Conservation (phyloP, 1,139 yeast genomes). For the Candida smagusa region DNA sequence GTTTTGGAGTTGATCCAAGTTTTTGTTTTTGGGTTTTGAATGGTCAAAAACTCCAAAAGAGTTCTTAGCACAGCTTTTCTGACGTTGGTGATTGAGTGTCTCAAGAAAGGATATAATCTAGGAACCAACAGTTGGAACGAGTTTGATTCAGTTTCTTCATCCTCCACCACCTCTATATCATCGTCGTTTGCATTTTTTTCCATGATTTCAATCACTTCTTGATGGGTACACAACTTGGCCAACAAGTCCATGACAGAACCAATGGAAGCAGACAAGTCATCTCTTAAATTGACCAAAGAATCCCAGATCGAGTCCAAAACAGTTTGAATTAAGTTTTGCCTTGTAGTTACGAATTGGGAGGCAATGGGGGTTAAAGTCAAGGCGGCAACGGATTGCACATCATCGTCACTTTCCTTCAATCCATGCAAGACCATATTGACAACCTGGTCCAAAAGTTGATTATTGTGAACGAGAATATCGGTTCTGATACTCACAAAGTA, state of each 20-base stretch:
- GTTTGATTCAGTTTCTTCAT: slow-evolving; percentile 19
- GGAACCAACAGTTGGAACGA: slow-evolving; percentile 80
- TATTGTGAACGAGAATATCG: slow-evolving; percentile 61
- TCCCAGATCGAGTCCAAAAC: slow-evolving; percentile 83
- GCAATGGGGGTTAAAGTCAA: slow-evolving; percentile 91
- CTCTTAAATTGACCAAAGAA: slow-evolving; percentile 77
- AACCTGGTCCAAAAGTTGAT: slow-evolving; percentile 64
- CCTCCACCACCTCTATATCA: slow-evolving; percentile 14
- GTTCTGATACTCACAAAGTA: slow-evolving; percentile 90
- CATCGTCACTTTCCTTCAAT: slow-evolving; percentile 81
- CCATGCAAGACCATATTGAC: slow-evolving; percentile 88
- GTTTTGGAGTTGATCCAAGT: slow-evolving; percentile 77
- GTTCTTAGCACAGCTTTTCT: slow-evolving; percentile 86
- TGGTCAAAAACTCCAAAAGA: slow-evolving; percentile 69
- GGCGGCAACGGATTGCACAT: slow-evolving; percentile 96
- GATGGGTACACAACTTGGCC: slow-evolving; percentile 82
- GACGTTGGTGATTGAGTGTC: slow-evolving; percentile 92
- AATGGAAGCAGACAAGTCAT: slow-evolving; percentile 90
- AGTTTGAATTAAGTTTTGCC: slow-evolving; percentile 57
- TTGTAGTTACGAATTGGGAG: slow-evolving; percentile 68
- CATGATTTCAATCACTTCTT: slow-evolving; percentile 71
- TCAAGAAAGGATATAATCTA: slow-evolving; percentile 81
- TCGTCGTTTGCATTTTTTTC: slow-evolving; percentile 50
- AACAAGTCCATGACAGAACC: slow-evolving; percentile 95
- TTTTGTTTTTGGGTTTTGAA: slow-evolving; percentile 62